Evolutionary conservation across 2,329 filamentous ascomycete species (phyloP).

Genomic region (Aureobasidium leucospermi): DNA sequence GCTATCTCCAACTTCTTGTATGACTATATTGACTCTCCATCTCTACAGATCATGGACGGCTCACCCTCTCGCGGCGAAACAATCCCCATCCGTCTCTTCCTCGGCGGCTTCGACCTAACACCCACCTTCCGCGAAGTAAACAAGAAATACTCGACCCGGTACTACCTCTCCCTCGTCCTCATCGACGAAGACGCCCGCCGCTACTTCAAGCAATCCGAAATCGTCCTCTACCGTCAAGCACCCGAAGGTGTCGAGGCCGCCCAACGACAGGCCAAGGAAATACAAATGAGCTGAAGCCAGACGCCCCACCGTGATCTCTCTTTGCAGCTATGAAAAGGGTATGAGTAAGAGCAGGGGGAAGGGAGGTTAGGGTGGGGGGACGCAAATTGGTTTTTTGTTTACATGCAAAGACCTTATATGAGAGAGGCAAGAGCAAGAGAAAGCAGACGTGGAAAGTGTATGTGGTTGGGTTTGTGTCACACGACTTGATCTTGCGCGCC

Average conservation of each 20-base stretch:
- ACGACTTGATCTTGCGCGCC: no score
- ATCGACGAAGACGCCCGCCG: slow-evolving; percentile 70
- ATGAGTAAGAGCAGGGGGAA: background rate
- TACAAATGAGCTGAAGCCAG: slow-evolving; percentile 27
- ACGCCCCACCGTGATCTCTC: slow-evolving; percentile 9
- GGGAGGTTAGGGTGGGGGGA: background rate
- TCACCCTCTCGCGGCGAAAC: slow-evolving; percentile 93
- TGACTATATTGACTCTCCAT: slow-evolving; percentile 17
- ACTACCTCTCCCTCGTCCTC: slow-evolving; percentile 84
- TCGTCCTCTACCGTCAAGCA: slow-evolving; percentile 83
- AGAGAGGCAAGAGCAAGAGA: background rate
- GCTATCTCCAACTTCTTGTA: slow-evolving; percentile 11
- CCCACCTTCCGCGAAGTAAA: slow-evolving; percentile 99
- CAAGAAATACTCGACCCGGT: slow-evolving; percentile 98
- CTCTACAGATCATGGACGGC: slow-evolving; percentile 84
- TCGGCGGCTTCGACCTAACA: slow-evolving; percentile 94
- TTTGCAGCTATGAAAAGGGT: slow-evolving; percentile 1
- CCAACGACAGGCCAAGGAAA: slow-evolving; percentile 39
- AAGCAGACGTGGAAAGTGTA: background rate
- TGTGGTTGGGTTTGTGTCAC: background rate
- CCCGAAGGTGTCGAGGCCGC: slow-evolving; percentile 44
- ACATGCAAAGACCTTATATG: background rate
- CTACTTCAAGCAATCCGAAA: slow-evolving; percentile 99
- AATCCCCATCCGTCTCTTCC: slow-evolving; percentile 92
- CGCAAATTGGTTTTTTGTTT: background rate